Evolutionary conservation across 2,329 filamentous ascomycete species (phyloP), one percentile per base, ranked within the genome.

Genomic region (Sarocladium oryzae): DNA sequence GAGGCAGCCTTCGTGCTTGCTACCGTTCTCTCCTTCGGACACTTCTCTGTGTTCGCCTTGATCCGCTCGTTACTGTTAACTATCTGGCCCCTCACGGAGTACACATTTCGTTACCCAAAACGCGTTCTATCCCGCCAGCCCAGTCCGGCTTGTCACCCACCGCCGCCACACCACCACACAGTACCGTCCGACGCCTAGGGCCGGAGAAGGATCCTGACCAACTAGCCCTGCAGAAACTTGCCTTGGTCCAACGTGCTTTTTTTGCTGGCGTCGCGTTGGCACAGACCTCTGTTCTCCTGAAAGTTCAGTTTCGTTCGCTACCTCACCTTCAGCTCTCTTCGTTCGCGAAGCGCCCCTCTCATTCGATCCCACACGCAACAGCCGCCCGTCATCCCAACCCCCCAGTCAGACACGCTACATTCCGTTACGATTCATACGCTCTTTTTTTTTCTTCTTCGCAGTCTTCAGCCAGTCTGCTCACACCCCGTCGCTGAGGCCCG

Each of bases 261-360:
- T 33, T 10, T 21, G 18, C 28, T 7, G 20, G 26, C 28, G 24
- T 43, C 40, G 21, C 40, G 28, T 26, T 48, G 43, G 43, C 43
- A 32, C 26, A 48, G 43, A 48, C 43, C 43, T 45, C 21, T 18
- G 6, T 16, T 20, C 43, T 48, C 43, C 43, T 48, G 43, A 48
- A 48, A 48, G 43, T 33, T 48, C 43, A 48, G 43, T 48, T 18
- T 30, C 43, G 43, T 16, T 32, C 43, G 43, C 23, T 45, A 45
- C 40, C 40, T 23, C 16, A 20, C 2, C 43, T 48, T 48, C 43
- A 48, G 43, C 43, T 48, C 43, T 48, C 43, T 9, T 32, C 28
- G 18, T 23, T 21, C 24, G 26, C 28, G 43, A 32, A 33, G 43
- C 43, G 43, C 43, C 43, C 28, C 28, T 48, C 40, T 24, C 6